Base-by-base conservation (phyloP, 73 alveolate species). In the Tetrahymena malaccensis region DNA sequence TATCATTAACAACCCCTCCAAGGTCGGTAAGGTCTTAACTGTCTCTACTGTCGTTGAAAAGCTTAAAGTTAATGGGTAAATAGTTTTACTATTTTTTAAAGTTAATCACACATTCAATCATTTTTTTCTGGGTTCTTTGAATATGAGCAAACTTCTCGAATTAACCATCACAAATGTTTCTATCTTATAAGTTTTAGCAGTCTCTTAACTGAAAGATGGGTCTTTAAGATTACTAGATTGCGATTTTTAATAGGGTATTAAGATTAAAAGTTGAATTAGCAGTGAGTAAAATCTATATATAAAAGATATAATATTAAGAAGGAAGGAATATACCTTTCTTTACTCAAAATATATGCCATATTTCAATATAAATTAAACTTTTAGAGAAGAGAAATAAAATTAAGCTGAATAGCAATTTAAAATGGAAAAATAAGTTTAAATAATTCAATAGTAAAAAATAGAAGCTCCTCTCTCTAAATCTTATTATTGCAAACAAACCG, bases 41-140 rank as follows among this genome's bases (percentile, higher is more conserved):
- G 97, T 95, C 44, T 95, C 97, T 35, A 85, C 89, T 4, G 43
- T 95, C 55, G 70, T 94, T 22, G 97, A 95, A 43, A 95, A 95
- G 94, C 94, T 95, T 43, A 95, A 95, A 89, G 94, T 95, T 21
- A 95, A 95, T 95, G 97, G 97, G 97, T 95, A 95, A 43, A 70
- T 70, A 70, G 19, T n/a, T 31, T 70, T 70, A 19, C 40, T 25
- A 27, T 19, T n/a, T 31, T 27, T 1, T 0, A 11, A n/a, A 25
- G 1, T 12, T 70, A 70, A 27, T 12, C 37, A n/a, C 3, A 9
- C 37, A 27, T 9, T n/a, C 89, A 70, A 70, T 70, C 89, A 70
- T 70, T 70, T 70, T 70, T 70, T 70, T 35, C 43, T 12, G 22
- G 89, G 37, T 27, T 70, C 89, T 70, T n/a, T 70, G 37, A 70